Evolutionary conservation across 1,139 yeast species (phyloP), one percentile per base, ranked within the genome.

Genomic region (Oligophagozyma castellii): DNA sequence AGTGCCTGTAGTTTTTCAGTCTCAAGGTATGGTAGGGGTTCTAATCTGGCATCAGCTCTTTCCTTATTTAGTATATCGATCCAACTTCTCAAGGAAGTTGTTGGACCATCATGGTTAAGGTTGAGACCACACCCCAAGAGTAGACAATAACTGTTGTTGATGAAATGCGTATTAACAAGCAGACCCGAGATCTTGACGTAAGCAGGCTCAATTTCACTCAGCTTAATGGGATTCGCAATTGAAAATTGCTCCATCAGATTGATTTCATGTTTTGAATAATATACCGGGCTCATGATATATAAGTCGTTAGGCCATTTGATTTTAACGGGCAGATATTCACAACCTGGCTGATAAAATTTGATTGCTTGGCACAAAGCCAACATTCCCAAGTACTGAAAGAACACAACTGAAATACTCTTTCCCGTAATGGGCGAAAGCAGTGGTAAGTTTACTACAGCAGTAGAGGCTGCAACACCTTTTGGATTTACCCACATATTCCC

Each of bases 251-350:
- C 42, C n/a, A 42, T 24, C 14, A 46, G 22, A 19, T 34, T 53
- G 46, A 47, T 54, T 2, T 43, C 35, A 12, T 46, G 42, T 2
- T 35, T 35, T 7, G 33, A 18, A 22, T 51, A 63, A 35, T 59
- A 69, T 30, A 72, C 73, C 0, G 93, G 92, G 36, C 70, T 73
- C 42, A 73, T 53, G 5, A 77, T 71, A 49, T 81, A 92, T 11
- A 89, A 61, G 53, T 92, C 99, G 50, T 92, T 92, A 4, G 99
- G 99, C 99, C 99, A 92, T 50, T 92, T 92, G 37, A 92, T 67
- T 33, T 71, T 67, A 7, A 86, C 63, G 0, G 95, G 96, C 43
- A 89, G 55, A 31, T 73, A 75, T 22, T 70, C 73, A 48, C 73
- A 79, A 0, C 81, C 84, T 0, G 63, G 61, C 20, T 72, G 74